Evolutionary conservation across 495 filamentous ascomycete species (phyloP), one percentile per base, ranked within the genome.

Genomic region (Aspergillus affinis): DNA sequence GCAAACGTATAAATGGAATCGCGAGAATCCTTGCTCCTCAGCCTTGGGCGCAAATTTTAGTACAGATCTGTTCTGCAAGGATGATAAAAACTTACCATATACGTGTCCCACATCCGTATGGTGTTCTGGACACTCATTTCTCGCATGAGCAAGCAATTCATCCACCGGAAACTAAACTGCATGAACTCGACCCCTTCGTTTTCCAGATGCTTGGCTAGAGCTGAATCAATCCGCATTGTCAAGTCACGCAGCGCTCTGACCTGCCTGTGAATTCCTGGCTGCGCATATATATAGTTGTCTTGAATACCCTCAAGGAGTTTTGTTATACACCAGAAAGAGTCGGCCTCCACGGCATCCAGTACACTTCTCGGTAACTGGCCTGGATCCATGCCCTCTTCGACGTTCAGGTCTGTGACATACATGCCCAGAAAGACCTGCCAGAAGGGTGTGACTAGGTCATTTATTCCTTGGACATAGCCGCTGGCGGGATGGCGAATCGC

Each of bases 21-120:
- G 88, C 0, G 93, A 96, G 78, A 98, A 98, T 62, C 94, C 95
- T 80, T 96, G 90, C 63, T 97, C 95, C 81, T 98, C 94, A 57
- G 94, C 91, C 93, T 97, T 57, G 29, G 63, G 41, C 44, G 13
- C 9, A 36, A 26, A 41, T 1, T 48, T 77, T 45, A 77, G 67
- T 54, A 65, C 49, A 45, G 26, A 18, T 18, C 18, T 36, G 48
- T 41, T 20, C 15, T 61, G 12, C 19, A 21, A 26, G 21, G 5
- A 6, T 36, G n/a, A 60, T 32, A 13, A 6, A 6, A 13, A 71
- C 86, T 65, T 76, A 96, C 92, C 81, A 98, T 85, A 74, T 98
- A 98, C 12, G 94, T 98, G 77, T 98, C 94, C 94, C 94, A 98
- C 94, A 98, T 98, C 61, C 94, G 81, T 64, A 98, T 96, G 1